phyloP scores from a whole-genome alignment of 352 stramenopile species.

The Aphanomyces stellatus region DNA sequence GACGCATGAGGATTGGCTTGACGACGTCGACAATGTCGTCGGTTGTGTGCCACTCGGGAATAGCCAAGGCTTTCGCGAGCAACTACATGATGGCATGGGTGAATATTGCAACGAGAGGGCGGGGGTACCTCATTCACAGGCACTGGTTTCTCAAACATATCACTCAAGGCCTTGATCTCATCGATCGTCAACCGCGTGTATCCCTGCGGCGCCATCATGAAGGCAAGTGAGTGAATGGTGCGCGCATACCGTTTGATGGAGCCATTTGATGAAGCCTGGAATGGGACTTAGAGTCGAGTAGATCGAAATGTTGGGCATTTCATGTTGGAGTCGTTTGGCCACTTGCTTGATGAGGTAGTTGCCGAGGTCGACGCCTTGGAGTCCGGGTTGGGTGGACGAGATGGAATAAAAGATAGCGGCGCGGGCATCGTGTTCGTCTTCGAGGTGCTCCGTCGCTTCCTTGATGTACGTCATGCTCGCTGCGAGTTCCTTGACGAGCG shows the following conservation, averaged over 20 bases:
- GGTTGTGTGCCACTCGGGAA: constrained; percentile 48
- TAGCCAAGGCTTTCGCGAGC: constrained; percentile 29
- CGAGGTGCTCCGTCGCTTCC: constrained; percentile 55
- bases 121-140: too few species aligned
- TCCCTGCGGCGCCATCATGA: not conserved
- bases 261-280: constrained; percentile 88
- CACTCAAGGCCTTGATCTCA: too few species aligned
- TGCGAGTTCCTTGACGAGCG: constrained; percentile 84
- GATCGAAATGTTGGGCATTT: constrained; percentile 59
- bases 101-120: too few species aligned
- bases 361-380: constrained; percentile 89
- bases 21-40: constrained; percentile 29
- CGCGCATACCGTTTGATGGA: constrained; percentile 38
- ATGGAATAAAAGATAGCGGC: constrained; percentile 96
- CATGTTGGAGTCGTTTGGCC: constrained; percentile 65
- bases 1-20: constrained; percentile 52
- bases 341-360: constrained; percentile 96
- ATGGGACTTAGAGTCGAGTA: constrained; percentile 95
- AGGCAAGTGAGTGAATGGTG: too few species aligned
- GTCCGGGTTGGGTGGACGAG: constrained; percentile 86
- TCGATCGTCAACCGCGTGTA: not conserved
- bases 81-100: not conserved
- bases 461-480: constrained; percentile 88
- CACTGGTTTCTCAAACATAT: too few species aligned
- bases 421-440: constrained; percentile 45